Base-by-base conservation (phyloP, 1,139 yeast genomes). In the Taiozyma sp. region DNA sequence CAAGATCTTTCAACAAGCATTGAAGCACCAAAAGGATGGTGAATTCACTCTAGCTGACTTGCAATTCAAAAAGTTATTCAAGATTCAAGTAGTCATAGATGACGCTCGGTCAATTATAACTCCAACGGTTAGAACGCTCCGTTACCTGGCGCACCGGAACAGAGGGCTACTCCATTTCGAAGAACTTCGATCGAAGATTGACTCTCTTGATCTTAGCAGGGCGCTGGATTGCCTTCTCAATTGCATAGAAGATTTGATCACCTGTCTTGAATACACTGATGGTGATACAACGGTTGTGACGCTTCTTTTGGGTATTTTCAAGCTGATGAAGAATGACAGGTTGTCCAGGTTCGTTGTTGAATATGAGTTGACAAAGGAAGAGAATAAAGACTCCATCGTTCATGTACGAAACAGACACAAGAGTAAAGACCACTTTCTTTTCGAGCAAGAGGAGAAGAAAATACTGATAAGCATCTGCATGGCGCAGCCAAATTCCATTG, bases 111-210 rank as follows among this genome's bases (percentile, higher is more conserved):
- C 71, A 6, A 71, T 70, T 47, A 59, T 80, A 13, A 84, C 95
- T 0, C 96, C 96, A 1, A 82, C 85, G 10, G 78, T 90, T 32
- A 84, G 84, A 59, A 77, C 84, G 9, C 72, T 93, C 45, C 76
- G 96, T 50, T 91, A 88, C 64, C 72, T 92, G 59, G 87, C 87
- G 0, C 84, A 83, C 65, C 77, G 96, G 57, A 93, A 93, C 64
- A 73, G 96, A 53, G 97, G 96, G 0, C 76, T 89, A 56, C 73
- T 89, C 41, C 79, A 83, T 55, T 75, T 87, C 51, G 78, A 80
- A 36, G 80, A 81, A 49, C 67, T 83, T 19, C 52, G 58, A 12
- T 59, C 61, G 13, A 55, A 58, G 27, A 41, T 52, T 2, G 43
- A 47, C 2, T 23, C 43, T 1, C n/a, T 49, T 3, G 29, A 54